Conservation (phyloP, 2,329 filamentous ascomycete genomes). For the Fusarium tupiense region DNA sequence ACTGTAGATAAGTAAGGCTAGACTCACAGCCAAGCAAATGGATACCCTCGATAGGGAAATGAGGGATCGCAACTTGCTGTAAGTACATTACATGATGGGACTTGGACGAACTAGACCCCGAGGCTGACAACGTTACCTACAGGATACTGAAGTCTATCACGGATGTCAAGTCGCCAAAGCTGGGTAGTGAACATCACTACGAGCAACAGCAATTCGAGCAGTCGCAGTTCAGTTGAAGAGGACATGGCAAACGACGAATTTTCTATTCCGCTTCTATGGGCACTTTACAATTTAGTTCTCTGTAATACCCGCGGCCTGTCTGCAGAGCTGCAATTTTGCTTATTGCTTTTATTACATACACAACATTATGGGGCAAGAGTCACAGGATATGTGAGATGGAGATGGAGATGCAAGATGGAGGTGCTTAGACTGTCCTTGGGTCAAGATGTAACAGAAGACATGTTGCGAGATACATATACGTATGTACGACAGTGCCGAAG, state of each 20-base stretch:
- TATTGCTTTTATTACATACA: conserved; percentile 33
- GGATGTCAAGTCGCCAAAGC: conserved; percentile 35
- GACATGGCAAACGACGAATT: conserved; percentile 10
- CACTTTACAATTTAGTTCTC: conserved; percentile 36
- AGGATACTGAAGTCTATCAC: conserved; percentile 44
- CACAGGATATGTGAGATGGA: conserved; percentile 18
- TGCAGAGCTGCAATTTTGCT: conserved; percentile 36
- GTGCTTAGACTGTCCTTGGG: background rate
- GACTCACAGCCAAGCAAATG: conserved; percentile 59
- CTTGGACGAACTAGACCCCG: background rate
- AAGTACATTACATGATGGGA: conserved; percentile 47
- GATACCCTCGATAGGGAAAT: conserved; percentile 66
- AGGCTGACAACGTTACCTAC: conserved; percentile 5
- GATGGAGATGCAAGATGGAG: background rate
- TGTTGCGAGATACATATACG: conserved; percentile 17
- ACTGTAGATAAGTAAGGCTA: conserved; percentile 56
- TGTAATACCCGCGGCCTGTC: conserved; percentile 43
- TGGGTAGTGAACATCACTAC: conserved; percentile 28
- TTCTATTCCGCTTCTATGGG: conserved; percentile 28
- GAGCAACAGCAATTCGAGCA: conserved; percentile 27
- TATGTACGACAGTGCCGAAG: conserved; percentile 25
- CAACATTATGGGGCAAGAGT: conserved; percentile 15
- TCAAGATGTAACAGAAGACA: conserved; percentile 4
- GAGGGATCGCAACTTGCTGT: conserved; percentile 63
- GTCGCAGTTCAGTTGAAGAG: conserved; percentile 28